Evolutionary conservation across 257 asterid genomes (phyloP), one percentile per base, ranked within the genome.

Genomic region (Solanum arcanum): DNA sequence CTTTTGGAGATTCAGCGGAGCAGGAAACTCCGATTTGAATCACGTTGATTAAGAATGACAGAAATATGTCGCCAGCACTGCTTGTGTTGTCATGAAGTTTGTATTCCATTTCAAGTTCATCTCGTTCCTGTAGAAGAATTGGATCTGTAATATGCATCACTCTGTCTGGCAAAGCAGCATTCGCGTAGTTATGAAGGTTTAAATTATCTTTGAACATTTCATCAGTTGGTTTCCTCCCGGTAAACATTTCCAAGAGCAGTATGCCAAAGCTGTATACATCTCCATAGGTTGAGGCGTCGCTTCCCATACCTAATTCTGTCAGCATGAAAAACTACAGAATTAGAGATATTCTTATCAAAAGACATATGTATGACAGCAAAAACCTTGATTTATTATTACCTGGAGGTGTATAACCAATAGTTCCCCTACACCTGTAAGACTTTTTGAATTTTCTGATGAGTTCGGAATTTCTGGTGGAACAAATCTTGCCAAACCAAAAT

Each of bases 251-350:
- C 42, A 89, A 78, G 83, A 77, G 83, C 14, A 77, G 59, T 2
- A 77, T 77, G 62, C 83, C 83, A 77, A 77, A 77, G 86, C 86
- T 88, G 86, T 85, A 88, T 37, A 85, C 86, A 47, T 88, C 86
- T 14, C 90, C 90, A 35, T 46, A 37, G 23, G 83, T 88, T 27
- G 90, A 88, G 16, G 85, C 11, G 5, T 82, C 86, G n/a, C 87
- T 82, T 80, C 87, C 75, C n/a, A 84, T 88, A 13, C 88, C 88
- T 23, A 78, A 86, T 80, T 88, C 88, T 88, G 88, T 73, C 86
- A 33, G n/a, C 42, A 9, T 46, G 66, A 86, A 77, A 42, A 13
- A n/a, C 20, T 7, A 76, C 37, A 68, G 47, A 56, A 42, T 76
- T 42, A 44, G 83, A 42, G 37, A 42, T 42, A 4, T 44, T 75